Base-by-base conservation (phyloP, 345 rosid genomes). In the Mercurialis annua region DNA sequence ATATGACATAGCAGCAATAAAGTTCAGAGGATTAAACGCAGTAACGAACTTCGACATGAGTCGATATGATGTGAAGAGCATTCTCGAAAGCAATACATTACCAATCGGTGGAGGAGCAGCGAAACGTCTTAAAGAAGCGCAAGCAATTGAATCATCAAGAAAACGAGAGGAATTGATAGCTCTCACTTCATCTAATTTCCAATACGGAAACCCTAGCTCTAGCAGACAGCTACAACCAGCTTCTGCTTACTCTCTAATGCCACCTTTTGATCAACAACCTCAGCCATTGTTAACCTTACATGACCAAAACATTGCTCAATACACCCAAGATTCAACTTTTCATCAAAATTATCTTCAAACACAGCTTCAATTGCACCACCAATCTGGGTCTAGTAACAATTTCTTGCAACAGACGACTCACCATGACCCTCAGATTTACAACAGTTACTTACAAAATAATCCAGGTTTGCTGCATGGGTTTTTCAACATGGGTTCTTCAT, bases 71-170 rank as follows among this genome's bases (percentile, higher is more conserved):
- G 99, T 94, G 54, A 94, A 94, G 77, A 88, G 92, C 20, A 94
- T 94, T 63, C 96, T 94, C 20, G 99, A 94, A 79, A 92, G 96
- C 88, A 90, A 78, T 77, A 84, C 93, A 4, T 79, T 94, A 57
- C 99, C 98, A 8, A 92, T 94, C 12, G 98, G 99, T 18, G 99
- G 99, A 21, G 99, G 98, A 5, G 99, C 98, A 0, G 99, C 98
- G 9, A 94, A 94, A 65, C 65, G 98, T 14, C 84, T 94, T 10
- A 94, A 94, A 75, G 99, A 94, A 71, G 99, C 99, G n/a, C 99
- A 92, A 52, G 99, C 98, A 8, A 65, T 94, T 3, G 99, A 94
- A 78, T 80, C 92, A 0, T 86, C 96, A 3, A 75, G 90, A 69
- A 88, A 88, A 73, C 82, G 93, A 0, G 97, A 94, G 50, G 97